A percentile compares a stretch with the other conserved stretches of the same genome.
phyloP scores from a whole-genome alignment of 148 eudicot species.

The Camellia sinensis region DNA sequence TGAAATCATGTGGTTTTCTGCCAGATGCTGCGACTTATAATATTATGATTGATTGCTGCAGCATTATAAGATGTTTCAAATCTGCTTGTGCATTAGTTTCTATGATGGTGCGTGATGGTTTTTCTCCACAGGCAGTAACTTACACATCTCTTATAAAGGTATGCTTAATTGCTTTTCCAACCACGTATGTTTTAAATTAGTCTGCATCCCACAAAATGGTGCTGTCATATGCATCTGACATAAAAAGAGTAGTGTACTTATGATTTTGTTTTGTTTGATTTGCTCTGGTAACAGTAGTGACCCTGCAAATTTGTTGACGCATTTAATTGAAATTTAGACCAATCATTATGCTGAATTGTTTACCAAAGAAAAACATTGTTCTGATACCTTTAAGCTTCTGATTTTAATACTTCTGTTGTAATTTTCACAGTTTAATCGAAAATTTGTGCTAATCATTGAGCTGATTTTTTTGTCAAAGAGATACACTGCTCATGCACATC shows the following conservation, averaged over 20 bases:
- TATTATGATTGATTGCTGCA: conserved; percentile 84
- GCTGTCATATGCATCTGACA: neutral
- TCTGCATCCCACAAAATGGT: neutral
- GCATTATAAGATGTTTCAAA: conserved; percentile 50
- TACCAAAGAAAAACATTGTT: neutral
- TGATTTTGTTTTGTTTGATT: neutral
- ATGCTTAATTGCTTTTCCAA: conserved; percentile 13
- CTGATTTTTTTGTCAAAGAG: neutral
- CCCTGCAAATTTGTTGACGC: neutral
- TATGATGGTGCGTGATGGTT: conserved; percentile 75
- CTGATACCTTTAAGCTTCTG: neutral
- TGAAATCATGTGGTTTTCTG: conserved; percentile 45
- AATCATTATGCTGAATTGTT: neutral
- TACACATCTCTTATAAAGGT: conserved; percentile 78
- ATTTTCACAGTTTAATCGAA: neutral
- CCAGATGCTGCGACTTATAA: conserved; percentile 62
- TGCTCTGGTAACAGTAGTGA: neutral
- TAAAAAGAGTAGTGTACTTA: neutral
- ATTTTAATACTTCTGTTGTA: neutral
- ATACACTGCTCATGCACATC: neutral
- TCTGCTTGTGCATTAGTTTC: conserved; percentile 71
- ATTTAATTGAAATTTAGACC: neutral
- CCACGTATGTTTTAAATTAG: neutral
- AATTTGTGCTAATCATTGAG: neutral
- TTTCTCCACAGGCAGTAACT: conserved; percentile 37